phyloP scores from a whole-genome alignment of 495 filamentous ascomycete genomes.

The Penicillium silybi region DNA sequence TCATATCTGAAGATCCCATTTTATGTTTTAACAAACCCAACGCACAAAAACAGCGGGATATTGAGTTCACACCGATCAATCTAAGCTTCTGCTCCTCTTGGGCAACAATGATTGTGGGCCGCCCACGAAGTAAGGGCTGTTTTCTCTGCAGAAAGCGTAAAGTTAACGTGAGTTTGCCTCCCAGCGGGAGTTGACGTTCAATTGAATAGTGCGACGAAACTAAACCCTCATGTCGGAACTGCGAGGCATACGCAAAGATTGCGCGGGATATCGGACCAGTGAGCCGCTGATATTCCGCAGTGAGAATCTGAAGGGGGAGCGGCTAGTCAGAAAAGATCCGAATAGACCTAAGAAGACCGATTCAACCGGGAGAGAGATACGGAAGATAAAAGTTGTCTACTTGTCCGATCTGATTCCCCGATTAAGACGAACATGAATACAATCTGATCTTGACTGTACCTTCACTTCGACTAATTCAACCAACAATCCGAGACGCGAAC shows the following conservation, averaged over 20 bases:
- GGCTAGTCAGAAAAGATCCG: background rate
- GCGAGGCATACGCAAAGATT: slow-evolving; percentile 11
- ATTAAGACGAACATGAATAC: background rate
- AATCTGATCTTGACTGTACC: background rate
- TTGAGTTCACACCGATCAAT: no score
- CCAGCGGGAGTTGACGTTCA: background rate
- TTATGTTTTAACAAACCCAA: no score
- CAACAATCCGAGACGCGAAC: no score
- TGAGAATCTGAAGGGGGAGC: slow-evolving; percentile 3
- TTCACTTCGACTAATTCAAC: background rate
- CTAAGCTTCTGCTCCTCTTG: no score
- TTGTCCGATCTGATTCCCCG: no score
- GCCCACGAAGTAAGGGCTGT: background rate
- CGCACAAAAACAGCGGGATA: no score
- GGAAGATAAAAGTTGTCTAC: no score
- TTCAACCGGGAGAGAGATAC: background rate
- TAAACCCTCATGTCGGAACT: slow-evolving; percentile 13
- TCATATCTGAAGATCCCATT: background rate
- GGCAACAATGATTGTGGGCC: background rate
- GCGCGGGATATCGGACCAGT: slow-evolving; percentile 8
- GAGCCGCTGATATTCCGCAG: slow-evolving; percentile 2
- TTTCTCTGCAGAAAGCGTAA: slow-evolving; percentile 4
- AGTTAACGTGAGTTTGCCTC: background rate
- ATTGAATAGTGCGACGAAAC: slow-evolving; percentile 6
- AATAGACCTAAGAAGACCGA: background rate